Base-by-base conservation (phyloP, 306 rosid genomes). In the Lathyrus sativus region DNA sequence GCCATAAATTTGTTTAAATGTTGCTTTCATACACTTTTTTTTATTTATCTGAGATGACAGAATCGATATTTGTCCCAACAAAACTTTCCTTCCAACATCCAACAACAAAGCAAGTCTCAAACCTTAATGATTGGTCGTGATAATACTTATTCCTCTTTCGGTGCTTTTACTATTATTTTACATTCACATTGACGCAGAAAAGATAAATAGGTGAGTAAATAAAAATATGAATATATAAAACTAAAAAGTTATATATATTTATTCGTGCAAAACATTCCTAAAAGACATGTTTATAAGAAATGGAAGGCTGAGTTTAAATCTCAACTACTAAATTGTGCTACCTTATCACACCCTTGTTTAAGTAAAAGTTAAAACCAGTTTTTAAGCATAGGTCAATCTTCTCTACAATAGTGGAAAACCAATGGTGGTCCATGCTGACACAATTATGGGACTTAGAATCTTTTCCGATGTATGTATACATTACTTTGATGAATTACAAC, bases 141-240 rank as follows among this genome's bases (percentile, higher is more conserved):
- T 68, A 68, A 79, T 45, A 72, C 41, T 58, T 33, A 14, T 42
- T 63, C 62, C 69, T 73, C 85, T 80, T 84, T 84, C 85, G 88
- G 83, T 11, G 4, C 1, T 12, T 44, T 44, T 4, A n/a, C 17
- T 13, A 45, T 45, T 45, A 45, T n/a, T 45, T 45, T n/a, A 45
- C 50, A 45, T n/a, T 45, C 14, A 45, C 15, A n/a, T 13, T 44
- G 5, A 31, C 7, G 6, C 35, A 31, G 7, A 31, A 3, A 35
- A 35, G 2, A 5, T 35, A 4, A 45, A 46, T 46, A 18, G 9
- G 53, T 14, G 22, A n/a, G 19, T 46, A 14, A 46, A 46, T 9
- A 5, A 46, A 19, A 19, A 19, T 19, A 19, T 43, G 22, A 19
- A 19, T 19, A 19, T 19, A 19, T 19, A 19, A 19, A 19, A 19